A percentile compares a stretch with the other conserved stretches of the same genome.
These are phyloP conservation scores for Trametes cubensis DNA, from an alignment of 768 basidiomycete species.

Conservation along the genomic window DNA sequence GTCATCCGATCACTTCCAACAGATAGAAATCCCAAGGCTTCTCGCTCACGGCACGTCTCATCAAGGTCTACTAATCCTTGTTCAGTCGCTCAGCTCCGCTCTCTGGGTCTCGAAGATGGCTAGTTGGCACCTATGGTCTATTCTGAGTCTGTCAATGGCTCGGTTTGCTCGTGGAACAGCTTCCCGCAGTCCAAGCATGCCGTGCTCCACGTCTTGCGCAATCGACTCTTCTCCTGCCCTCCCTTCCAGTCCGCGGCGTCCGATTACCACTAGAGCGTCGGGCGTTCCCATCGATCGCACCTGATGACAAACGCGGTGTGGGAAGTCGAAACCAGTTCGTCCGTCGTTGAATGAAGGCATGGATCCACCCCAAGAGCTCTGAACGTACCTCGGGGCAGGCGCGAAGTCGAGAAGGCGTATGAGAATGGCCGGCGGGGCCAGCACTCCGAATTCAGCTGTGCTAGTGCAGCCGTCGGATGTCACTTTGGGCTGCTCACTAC, in stretches of 20 bases:
- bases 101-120: not conserved
- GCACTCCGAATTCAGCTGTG: conserved; percentile 9
- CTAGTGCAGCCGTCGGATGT: conserved; percentile 11
- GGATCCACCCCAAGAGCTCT: not conserved
- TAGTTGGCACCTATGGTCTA: not conserved
- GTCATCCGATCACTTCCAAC: not conserved
- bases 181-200: conserved; percentile 13
- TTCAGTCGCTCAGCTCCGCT: not conserved
- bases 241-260: conserved; percentile 23
- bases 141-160: not conserved
- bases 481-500: conserved; percentile 9
- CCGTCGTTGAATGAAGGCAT: conserved; percentile 2
- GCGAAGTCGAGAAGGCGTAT: conserved; percentile 14
- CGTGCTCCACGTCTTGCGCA: conserved; percentile 24
- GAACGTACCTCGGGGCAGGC: conserved; percentile 14
- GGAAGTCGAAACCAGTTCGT: conserved; percentile 5
- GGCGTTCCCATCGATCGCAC: conserved; percentile 23
- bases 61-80: not conserved
- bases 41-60: not conserved
- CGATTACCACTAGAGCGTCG: conserved; percentile 17
- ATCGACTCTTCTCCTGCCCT: conserved; percentile 14
- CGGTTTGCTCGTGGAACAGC: conserved; percentile 7
- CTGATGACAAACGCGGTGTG: conserved; percentile 20
- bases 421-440: conserved; percentile 18
- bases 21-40: not conserved